Conservation (phyloP, 1,284 basidiomycete genomes). For the Melampsora americana region DNA sequence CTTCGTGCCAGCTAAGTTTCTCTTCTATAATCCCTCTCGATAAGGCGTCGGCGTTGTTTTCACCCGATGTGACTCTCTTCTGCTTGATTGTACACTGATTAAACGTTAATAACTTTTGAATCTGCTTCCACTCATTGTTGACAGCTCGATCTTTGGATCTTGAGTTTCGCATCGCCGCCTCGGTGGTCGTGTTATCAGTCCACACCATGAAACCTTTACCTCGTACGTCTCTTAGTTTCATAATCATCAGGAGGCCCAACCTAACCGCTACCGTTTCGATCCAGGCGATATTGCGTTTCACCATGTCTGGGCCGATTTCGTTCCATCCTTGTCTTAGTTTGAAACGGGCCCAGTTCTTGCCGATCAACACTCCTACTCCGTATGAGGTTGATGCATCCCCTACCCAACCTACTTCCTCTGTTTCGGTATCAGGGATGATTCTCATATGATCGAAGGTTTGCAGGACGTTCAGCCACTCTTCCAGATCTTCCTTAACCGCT, state of each 20-base stretch:
- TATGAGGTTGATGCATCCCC: conserved; percentile 6
- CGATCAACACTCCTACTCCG: not conserved
- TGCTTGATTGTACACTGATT: not conserved
- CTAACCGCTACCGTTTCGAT: conserved; percentile 4
- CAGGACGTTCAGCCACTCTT: not conserved
- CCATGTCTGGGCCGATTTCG: too few relatives aligned
- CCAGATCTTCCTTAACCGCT: not conserved
- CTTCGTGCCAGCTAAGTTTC: too few relatives aligned
- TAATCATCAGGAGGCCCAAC: not conserved
- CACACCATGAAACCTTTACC: not conserved
- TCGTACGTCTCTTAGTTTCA: not conserved
- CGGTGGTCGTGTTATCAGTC: conserved; percentile 20
- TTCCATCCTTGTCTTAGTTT: not conserved
- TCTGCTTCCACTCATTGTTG: conserved; percentile 11
- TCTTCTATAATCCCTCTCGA: not conserved
- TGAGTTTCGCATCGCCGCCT: not conserved
- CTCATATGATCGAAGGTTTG: not conserved
- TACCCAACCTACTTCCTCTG: not conserved
- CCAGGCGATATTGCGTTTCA: not conserved
- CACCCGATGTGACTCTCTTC: not conserved
- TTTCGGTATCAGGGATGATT: not conserved
- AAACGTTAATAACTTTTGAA: not conserved
- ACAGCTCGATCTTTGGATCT: not conserved
- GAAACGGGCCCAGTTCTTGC: not conserved
- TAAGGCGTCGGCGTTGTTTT: not conserved